Evolutionary conservation across 371 early-diverging fungal genomes (phyloP).

Genomic region (Apophysomyces ossiformis): DNA sequence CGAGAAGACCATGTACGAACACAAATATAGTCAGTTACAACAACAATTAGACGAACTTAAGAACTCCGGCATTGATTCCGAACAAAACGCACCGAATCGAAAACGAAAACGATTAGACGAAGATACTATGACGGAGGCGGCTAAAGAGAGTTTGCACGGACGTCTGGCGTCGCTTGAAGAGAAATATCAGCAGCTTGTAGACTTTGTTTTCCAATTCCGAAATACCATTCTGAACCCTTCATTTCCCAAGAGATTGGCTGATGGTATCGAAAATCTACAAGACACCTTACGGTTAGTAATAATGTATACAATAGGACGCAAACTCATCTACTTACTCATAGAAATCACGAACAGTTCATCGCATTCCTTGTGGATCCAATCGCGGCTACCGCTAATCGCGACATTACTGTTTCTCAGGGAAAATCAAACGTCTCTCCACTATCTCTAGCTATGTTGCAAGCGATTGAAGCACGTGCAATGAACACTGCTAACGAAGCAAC

Average conservation of each 20-base stretch:
- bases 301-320: not conserved
- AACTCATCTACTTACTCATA: not conserved
- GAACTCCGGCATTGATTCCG: not conserved
- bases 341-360: conserved; percentile 20
- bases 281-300: not conserved
- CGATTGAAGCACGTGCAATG: conserved; percentile 2
- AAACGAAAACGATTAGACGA: conserved; percentile 6
- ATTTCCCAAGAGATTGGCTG: conserved; percentile 17
- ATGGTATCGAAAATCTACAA: conserved; percentile 9
- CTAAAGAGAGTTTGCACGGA: not conserved
- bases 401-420: not conserved
- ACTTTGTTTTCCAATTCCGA: conserved; percentile 22
- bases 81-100: not conserved
- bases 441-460: conserved; percentile 2
- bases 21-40: conserved; percentile 1
- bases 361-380: conserved; percentile 24
- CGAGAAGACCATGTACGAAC: not conserved
- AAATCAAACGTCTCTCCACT: not conserved
- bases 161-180: not conserved
- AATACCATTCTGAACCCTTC: conserved; percentile 16
- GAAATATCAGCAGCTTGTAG: conserved; percentile 15
- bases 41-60: not conserved
- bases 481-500: not conserved
- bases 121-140: not conserved
- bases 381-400: conserved; percentile 7